phyloP scores from a whole-genome alignment of 2,329 filamentous ascomycete species.

The Xylariaceae sp. region DNA sequence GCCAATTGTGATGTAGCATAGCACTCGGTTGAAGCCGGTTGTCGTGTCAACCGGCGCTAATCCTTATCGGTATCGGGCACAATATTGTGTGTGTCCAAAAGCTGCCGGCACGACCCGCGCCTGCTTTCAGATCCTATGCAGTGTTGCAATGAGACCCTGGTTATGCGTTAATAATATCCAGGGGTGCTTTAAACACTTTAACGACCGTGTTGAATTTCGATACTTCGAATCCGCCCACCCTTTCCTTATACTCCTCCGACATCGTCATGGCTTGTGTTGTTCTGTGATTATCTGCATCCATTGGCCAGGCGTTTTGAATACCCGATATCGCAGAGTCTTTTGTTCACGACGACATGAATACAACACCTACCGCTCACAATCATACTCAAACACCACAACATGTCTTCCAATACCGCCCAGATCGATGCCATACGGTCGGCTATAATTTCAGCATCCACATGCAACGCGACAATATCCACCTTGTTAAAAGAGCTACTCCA shows the following conservation, averaged over 20 bases:
- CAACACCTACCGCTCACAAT: slow-evolving; percentile 16
- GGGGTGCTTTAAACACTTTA: too few species aligned
- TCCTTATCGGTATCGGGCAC: slow-evolving; percentile 12
- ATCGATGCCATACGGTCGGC: slow-evolving; percentile 51
- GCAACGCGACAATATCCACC: slow-evolving; percentile 47
- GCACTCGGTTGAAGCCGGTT: too few species aligned
- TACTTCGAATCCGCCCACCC: slow-evolving; percentile 5
- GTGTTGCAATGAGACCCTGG: too few species aligned
- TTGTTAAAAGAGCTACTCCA: slow-evolving; percentile 45
- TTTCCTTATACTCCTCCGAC: slow-evolving; percentile 7
- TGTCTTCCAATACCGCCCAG: slow-evolving; percentile 43
- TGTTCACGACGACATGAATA: slow-evolving; percentile 30
- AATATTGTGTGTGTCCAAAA: slow-evolving; percentile 7
- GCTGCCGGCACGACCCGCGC: slow-evolving; percentile 14
- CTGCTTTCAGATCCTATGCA: slow-evolving; percentile 1
- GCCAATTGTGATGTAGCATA: too few species aligned
- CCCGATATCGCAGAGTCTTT: too few species aligned
- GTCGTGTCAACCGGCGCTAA: slow-evolving; percentile 13
- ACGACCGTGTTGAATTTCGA: too few species aligned
- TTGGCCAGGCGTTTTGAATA: slow-evolving; percentile 22
- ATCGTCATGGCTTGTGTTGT: slow-evolving; percentile 16
- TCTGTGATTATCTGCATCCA: slow-evolving; percentile 13
- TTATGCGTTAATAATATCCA: too few species aligned
- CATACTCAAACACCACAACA: slow-evolving; percentile 22
- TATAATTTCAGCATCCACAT: slow-evolving; percentile 49